Evolutionary conservation across 495 filamentous ascomycete species (phyloP).

Genomic region (Staphylotrichum longicolle): DNA sequence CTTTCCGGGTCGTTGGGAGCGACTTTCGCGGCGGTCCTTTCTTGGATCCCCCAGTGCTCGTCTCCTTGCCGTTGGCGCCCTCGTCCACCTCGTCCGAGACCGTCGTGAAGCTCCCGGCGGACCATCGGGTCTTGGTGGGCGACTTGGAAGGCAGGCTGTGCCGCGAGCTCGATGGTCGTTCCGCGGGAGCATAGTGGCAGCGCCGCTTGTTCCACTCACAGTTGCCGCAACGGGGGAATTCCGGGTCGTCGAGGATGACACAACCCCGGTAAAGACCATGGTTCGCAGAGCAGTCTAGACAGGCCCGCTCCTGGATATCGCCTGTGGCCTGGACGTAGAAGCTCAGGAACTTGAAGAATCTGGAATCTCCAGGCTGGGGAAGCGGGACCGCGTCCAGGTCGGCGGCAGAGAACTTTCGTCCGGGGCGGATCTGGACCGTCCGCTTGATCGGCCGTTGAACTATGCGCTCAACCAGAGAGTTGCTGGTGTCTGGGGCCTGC

Average conservation of each 20-base stretch:
- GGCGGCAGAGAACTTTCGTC: constrained; percentile 29
- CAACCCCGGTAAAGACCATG: constrained; percentile 30
- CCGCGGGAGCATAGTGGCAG: constrained; percentile 23
- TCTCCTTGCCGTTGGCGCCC: not conserved
- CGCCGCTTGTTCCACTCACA: constrained; percentile 36
- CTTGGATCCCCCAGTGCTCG: not conserved
- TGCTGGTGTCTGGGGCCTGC: constrained; percentile 15
- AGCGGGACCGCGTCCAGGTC: constrained; percentile 28
- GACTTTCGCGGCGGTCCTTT: constrained; percentile 25
- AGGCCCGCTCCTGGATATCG: constrained; percentile 26
- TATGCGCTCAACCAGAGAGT: constrained; percentile 21
- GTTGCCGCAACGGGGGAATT: constrained; percentile 35
- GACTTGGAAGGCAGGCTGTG: not conserved
- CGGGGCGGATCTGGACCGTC: constrained; percentile 26
- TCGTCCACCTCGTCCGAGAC: constrained; percentile 2
- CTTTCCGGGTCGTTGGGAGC: constrained; percentile 23
- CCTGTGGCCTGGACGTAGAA: constrained; percentile 36
- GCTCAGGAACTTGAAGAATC: constrained; percentile 33
- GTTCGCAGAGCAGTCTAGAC: constrained; percentile 25
- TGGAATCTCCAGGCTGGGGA: constrained; percentile 22
- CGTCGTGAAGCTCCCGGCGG: constrained; percentile 28
- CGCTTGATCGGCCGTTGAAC: constrained; percentile 30
- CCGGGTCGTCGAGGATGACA: constrained; percentile 25
- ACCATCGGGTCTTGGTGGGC: not conserved
- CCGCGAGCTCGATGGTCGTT: constrained; percentile 3